phyloP scores from a whole-genome alignment of 768 basidiomycete genomes.

The Amanita pallidorosea region DNA sequence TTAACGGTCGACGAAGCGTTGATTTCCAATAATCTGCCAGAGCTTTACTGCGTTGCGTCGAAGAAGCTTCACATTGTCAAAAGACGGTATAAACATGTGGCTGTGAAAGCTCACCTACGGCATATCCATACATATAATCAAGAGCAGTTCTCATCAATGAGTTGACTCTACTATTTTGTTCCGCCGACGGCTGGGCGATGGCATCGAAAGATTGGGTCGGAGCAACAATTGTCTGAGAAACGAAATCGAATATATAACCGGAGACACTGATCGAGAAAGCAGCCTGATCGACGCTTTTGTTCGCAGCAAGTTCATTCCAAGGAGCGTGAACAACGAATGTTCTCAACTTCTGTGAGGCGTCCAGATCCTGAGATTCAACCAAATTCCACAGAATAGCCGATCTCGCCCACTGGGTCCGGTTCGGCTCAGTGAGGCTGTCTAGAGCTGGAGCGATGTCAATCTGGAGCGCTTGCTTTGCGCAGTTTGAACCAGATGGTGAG shows the following conservation, averaged over 20 bases:
- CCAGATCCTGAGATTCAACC: slow-evolving; percentile 36
- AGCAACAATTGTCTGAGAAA: slow-evolving; percentile 36
- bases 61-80: slow-evolving; percentile 33
- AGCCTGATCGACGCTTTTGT: slow-evolving; percentile 10
- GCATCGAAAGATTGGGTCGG: slow-evolving; percentile 32
- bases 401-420: slow-evolving; percentile 41
- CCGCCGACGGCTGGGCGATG: slow-evolving; percentile 33
- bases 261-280: slow-evolving; percentile 30
- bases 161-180: slow-evolving; percentile 34
- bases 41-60: slow-evolving; percentile 37
- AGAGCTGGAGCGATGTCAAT: slow-evolving; percentile 43
- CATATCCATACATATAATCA: slow-evolving; percentile 51
- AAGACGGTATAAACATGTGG: not conserved
- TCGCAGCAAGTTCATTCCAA: slow-evolving; percentile 29
- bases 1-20: slow-evolving; percentile 32
- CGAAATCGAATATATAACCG: slow-evolving; percentile 53
- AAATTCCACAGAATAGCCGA: slow-evolving; percentile 51
- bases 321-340: slow-evolving; percentile 35
- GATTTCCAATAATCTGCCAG: slow-evolving; percentile 45
- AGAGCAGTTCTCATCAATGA: slow-evolving; percentile 26
- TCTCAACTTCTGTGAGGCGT: slow-evolving; percentile 27
- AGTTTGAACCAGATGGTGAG: slow-evolving; percentile 28
- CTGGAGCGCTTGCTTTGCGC: slow-evolving; percentile 40
- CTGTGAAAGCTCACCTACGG: slow-evolving; percentile 32
- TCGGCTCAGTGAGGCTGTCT: slow-evolving; percentile 23